Evolutionary conservation across 306 rosid species (phyloP).

Genomic region (Citrullus amarus): DNA sequence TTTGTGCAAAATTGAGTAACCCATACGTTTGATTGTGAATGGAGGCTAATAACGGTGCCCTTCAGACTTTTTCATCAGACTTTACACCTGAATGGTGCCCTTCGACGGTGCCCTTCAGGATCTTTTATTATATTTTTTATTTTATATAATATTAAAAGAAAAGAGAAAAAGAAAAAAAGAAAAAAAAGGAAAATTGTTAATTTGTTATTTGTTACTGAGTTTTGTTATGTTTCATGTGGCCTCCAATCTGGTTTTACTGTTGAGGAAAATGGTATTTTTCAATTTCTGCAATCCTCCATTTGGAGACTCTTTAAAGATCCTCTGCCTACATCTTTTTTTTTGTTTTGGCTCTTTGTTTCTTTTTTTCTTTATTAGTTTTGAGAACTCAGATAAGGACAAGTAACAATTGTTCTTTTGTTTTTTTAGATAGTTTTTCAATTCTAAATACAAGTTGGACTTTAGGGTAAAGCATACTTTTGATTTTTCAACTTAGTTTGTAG

Average conservation of each 20-base stretch:
- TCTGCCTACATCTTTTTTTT: too few species aligned
- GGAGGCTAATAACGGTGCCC: slow-evolving; percentile 50
- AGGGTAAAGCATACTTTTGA: too few species aligned
- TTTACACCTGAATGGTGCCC: slow-evolving; percentile 35
- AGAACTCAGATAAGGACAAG: not conserved
- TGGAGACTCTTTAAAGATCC: not conserved
- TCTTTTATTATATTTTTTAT: not conserved
- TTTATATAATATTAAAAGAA: not conserved
- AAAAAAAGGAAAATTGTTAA: not conserved
- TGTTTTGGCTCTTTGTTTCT: not conserved
- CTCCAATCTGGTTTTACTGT: slow-evolving; percentile 2
- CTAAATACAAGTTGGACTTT: too few species aligned
- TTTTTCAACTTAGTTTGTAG: too few species aligned
- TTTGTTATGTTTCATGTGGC: not conserved
- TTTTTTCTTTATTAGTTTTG: not conserved
- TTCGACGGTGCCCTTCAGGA: slow-evolving; percentile 42
- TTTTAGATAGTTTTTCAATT: not conserved
- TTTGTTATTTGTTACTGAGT: not conserved
- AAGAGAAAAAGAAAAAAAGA: not conserved
- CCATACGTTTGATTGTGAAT: slow-evolving; percentile 49
- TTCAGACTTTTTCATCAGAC: slow-evolving; percentile 21
- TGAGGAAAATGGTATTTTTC: not conserved
- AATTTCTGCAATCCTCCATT: not conserved
- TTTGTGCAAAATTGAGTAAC: slow-evolving; percentile 26
- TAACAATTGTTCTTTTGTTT: too few species aligned